Evolutionary conservation across 768 basidiomycete species (phyloP).

Genomic region (Tulasnella sp.): DNA sequence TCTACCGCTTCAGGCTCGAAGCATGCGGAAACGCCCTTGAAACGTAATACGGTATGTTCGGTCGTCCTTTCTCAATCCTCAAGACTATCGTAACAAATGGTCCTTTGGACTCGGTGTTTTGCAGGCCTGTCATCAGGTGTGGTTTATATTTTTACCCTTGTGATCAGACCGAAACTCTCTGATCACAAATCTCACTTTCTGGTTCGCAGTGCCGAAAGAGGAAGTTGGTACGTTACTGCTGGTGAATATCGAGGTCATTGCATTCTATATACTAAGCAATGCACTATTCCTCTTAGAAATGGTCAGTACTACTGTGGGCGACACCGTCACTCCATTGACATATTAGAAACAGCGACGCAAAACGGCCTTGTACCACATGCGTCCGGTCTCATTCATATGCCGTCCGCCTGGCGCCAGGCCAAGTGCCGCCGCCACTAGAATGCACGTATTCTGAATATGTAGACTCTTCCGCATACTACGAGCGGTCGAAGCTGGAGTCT

Average conservation of each 20-base stretch:
- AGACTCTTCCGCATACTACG: too few relatives aligned
- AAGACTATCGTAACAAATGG: not conserved
- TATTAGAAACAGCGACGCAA: slow-evolving; percentile 46
- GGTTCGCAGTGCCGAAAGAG: not conserved
- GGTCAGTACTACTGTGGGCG: not conserved
- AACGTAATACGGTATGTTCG: slow-evolving; percentile 7
- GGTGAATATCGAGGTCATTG: too few relatives aligned
- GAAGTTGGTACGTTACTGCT: not conserved
- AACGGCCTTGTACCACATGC: slow-evolving; percentile 68
- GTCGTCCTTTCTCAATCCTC: not conserved
- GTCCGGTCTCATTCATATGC: slow-evolving; percentile 65
- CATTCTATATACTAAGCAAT: too few relatives aligned
- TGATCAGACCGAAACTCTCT: not conserved
- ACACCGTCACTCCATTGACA: not conserved
- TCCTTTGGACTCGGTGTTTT: not conserved
- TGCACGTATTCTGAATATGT: slow-evolving; percentile 61
- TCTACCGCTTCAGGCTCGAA: not conserved
- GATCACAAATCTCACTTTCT: not conserved
- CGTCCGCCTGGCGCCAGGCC: slow-evolving; percentile 48
- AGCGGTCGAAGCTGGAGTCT: too few relatives aligned
- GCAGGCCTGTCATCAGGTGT: slow-evolving; percentile 13
- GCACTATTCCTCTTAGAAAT: slow-evolving; percentile 1
- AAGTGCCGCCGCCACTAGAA: slow-evolving; percentile 43
- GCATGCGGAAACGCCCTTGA: slow-evolving; percentile 2
- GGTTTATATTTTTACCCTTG: not conserved